These are phyloP conservation scores for Knufia fluminis DNA, from an alignment of 2,329 filamentous ascomycete species.

Conservation along the genomic window DNA sequence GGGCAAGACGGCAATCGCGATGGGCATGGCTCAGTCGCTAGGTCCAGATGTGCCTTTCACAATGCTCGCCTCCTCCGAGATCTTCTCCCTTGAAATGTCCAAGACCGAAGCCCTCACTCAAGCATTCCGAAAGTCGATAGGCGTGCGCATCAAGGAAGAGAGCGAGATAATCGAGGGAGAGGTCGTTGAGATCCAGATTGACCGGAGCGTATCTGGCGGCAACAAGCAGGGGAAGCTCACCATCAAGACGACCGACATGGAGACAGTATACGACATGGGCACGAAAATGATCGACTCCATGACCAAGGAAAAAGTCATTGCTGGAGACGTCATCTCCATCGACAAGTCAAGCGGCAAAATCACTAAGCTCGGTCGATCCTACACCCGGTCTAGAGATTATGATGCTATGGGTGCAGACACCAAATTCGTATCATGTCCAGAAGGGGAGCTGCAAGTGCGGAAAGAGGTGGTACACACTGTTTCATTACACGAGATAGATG, in stretches of 20 bases:
- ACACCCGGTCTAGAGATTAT: slow-evolving; percentile 91
- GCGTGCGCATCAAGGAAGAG: slow-evolving; percentile 96
- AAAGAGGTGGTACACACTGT: slow-evolving; percentile 97
- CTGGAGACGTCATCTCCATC: slow-evolving; percentile 95
- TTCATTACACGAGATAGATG: slow-evolving; percentile 94
- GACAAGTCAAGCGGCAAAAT: slow-evolving; percentile 98
- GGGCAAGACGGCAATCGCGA: slow-evolving; percentile 95
- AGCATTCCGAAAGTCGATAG: slow-evolving; percentile 97
- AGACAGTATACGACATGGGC: slow-evolving; percentile 98
- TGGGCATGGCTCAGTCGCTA: slow-evolving; percentile 96
- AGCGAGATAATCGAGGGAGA: slow-evolving; percentile 99
- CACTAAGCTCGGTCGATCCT: slow-evolving; percentile 90
- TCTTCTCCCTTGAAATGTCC: slow-evolving; percentile 98
- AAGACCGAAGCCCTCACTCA: slow-evolving; percentile 98
- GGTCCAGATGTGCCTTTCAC: slow-evolving; percentile 94
- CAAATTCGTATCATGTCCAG: slow-evolving; percentile 94
- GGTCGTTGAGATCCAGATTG: slow-evolving; percentile 97
- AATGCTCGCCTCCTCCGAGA: slow-evolving; percentile 88
- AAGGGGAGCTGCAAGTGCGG: slow-evolving; percentile 93
- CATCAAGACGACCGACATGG: slow-evolving; percentile 99
- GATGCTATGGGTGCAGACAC: slow-evolving; percentile 98
- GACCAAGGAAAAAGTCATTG: slow-evolving; percentile 99
- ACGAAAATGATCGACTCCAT: slow-evolving; percentile 99
- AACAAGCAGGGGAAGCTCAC: slow-evolving; percentile 99
- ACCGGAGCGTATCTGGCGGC: slow-evolving; percentile 88